Conservation (phyloP, 2,329 filamentous ascomycete genomes). For the Mycosphaerella arachidis region DNA sequence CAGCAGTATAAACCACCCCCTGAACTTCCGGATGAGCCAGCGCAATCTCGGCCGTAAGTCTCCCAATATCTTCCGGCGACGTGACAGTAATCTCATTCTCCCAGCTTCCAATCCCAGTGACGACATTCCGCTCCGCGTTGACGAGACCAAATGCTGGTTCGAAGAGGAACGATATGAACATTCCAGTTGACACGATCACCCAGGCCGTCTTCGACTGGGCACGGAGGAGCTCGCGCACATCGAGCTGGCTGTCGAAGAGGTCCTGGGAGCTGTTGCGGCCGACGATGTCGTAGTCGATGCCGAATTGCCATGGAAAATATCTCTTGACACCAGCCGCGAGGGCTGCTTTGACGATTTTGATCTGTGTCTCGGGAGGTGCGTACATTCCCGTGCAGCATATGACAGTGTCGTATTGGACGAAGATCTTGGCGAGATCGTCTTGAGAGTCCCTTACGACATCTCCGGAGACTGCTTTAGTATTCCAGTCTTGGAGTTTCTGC, state of each 20-base stretch:
- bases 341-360: conserved; percentile 54
- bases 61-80: conserved; percentile 59
- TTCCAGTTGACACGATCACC: conserved; percentile 63
- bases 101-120: conserved; percentile 55
- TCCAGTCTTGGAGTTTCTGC: conserved; percentile 8
- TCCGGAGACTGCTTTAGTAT: conserved; percentile 42
- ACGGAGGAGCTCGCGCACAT: conserved; percentile 52
- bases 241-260: conserved; percentile 64
- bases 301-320: conserved; percentile 71
- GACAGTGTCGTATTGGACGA: conserved; percentile 48
- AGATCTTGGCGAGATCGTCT: conserved; percentile 30
- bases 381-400: conserved; percentile 61
- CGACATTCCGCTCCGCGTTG: conserved; percentile 35
- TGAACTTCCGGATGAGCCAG: conserved; percentile 36
- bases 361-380: conserved; percentile 51
- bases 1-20: conserved; percentile 55
- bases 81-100: conserved; percentile 60
- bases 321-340: conserved; percentile 47
- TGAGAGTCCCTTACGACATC: conserved; percentile 40
- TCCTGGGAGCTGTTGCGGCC: conserved; percentile 57
- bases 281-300: conserved; percentile 65
- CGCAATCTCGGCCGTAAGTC: conserved; percentile 54
- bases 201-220: conserved; percentile 45
- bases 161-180: conserved; percentile 69
- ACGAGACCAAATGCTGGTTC: conserved; percentile 60